These are phyloP conservation scores for Clavariopsis aquatica DNA, from an alignment of 495 filamentous ascomycete species.

Conservation along the genomic window DNA sequence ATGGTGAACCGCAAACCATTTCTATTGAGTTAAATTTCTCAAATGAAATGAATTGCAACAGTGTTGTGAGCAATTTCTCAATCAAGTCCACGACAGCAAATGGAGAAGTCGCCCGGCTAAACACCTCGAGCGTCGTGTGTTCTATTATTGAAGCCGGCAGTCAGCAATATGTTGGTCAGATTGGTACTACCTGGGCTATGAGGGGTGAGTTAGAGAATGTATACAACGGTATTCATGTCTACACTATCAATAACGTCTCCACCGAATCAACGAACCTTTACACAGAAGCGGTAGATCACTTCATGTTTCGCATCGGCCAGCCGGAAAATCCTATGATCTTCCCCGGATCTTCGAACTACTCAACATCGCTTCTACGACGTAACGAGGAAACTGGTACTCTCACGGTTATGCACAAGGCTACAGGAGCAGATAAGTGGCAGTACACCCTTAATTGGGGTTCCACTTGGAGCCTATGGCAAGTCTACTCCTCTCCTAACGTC, in stretches of 20 bases:
- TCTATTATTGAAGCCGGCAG: slow-evolving; percentile 34
- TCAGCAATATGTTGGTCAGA: slow-evolving; percentile 48
- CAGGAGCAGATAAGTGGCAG: slow-evolving; percentile 65
- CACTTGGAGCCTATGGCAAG: slow-evolving; percentile 60
- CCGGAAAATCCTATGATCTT: slow-evolving; percentile 63
- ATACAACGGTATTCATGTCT: slow-evolving; percentile 63
- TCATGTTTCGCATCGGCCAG: slow-evolving; percentile 59
- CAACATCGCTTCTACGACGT: slow-evolving; percentile 51
- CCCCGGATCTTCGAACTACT: slow-evolving; percentile 60
- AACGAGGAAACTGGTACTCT: slow-evolving; percentile 46
- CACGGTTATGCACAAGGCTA: slow-evolving; percentile 60
- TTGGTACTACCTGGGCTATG: slow-evolving; percentile 59
- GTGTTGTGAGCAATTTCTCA: slow-evolving; percentile 47
- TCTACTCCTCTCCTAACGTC: slow-evolving; percentile 54
- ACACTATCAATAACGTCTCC: slow-evolving; percentile 61
- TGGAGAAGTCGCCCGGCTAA: slow-evolving; percentile 48
- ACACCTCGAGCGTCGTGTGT: slow-evolving; percentile 51
- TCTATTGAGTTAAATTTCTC: slow-evolving; percentile 62
- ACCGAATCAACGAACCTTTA: slow-evolving; percentile 39
- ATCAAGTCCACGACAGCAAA: slow-evolving; percentile 57
- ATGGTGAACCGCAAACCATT: slow-evolving; percentile 52
- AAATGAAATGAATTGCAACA: slow-evolving; percentile 62
- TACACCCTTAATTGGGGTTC: slow-evolving; percentile 65
- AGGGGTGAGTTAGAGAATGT: slow-evolving; percentile 58
- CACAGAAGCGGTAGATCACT: slow-evolving; percentile 58